Percentiles rank a stretch among this genome's conserved stretches.
These are phyloP conservation scores for Solanum etuberosum DNA, from an alignment of 257 asterid species.

Conservation along the genomic window DNA sequence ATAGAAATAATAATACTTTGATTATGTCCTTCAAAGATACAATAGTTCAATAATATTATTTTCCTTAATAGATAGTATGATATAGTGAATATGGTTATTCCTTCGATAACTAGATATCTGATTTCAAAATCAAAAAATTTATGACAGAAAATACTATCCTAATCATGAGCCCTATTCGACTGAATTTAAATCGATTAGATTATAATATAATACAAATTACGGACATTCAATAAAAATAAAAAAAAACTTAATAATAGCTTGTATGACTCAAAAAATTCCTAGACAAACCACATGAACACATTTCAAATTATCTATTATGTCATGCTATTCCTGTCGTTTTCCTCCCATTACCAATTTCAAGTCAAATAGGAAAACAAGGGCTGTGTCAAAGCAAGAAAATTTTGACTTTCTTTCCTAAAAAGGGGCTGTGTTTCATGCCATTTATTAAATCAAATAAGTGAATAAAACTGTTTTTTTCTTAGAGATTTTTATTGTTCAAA, in stretches of 20 bases:
- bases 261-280: too few relatives aligned
- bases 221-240: too few relatives aligned
- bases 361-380: neutral
- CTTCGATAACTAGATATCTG: neutral
- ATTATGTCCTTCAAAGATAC: neutral
- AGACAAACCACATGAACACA: neutral
- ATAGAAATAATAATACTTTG: too few relatives aligned
- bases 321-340: neutral
- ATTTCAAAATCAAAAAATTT: too few relatives aligned
- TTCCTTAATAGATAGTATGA: neutral
- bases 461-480: accelerated
- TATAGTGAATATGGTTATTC: too few relatives aligned
- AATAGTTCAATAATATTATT: too few relatives aligned
- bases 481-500: neutral
- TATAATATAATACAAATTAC: neutral
- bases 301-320: neutral
- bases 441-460: neutral
- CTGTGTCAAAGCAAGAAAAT: neutral
- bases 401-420: neutral
- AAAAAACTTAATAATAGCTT: too few relatives aligned
- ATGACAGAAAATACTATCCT: too few relatives aligned
- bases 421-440: neutral
- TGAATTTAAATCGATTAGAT: too few relatives aligned
- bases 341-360: neutral
- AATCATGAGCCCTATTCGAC: accelerated